Base-by-base conservation (phyloP, 129 eudicot species). In the Gnaphalium uliginosum region DNA sequence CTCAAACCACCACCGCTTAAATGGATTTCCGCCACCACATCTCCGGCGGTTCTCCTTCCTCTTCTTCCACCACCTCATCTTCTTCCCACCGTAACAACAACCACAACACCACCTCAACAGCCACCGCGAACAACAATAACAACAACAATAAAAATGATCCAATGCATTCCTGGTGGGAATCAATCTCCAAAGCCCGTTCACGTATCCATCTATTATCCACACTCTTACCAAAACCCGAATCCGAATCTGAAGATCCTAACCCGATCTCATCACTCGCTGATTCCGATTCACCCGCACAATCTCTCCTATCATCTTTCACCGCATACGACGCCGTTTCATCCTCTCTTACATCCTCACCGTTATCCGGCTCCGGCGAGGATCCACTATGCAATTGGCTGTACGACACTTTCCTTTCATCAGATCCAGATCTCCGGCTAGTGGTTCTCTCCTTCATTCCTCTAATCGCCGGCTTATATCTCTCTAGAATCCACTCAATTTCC, bases 151-250 rank as follows among this genome's bases (percentile, higher is more conserved):
- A 39, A 85, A 22, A 27, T 71, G 97, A 92, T 82, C 96, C 94
- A 37, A 89, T 87, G 96, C 98, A 89, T 51, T 86, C 98, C 1
- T 92, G 96, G 98, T 92, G 96, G 96, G 98, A 92, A 70, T 92
- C 96, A 59, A 86, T 92, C 71, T 92, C 98, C 91, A 87, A 85
- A 79, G 98, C 98, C 68, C 94, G 98, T 48, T 66, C 88, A 10
- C 89, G 92, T 27, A 92, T 92, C 82, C 92, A 87, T 64, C 82
- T 86, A 27, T 86, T 92, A 64, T 85, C 91, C 76, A 60, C 90
- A 8, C 83, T 92, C 50, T 77, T 92, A 56, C 87, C 94, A 43
- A 14, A 3, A 69, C 86, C 90, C 58, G 39, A 68, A 6, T 74
- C 72, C 7, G 29, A 78, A 80, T 78, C 76, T 89, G 68, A 79